Evolutionary conservation across 2,329 filamentous ascomycete species (phyloP), one percentile per base, ranked within the genome.

Genomic region (Nectriaceae sp.): DNA sequence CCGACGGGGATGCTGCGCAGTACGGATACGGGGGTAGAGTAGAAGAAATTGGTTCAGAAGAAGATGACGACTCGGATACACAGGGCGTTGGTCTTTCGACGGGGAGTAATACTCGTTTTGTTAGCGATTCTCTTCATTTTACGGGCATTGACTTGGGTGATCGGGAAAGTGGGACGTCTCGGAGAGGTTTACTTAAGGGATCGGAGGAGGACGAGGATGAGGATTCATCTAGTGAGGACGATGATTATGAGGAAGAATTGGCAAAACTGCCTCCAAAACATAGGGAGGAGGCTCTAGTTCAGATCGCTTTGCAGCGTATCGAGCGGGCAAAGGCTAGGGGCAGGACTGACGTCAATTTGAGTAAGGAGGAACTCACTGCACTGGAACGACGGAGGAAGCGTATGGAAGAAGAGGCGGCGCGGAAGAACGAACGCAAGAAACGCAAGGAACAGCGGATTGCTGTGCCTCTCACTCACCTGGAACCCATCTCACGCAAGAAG

Each of bases 241-340:
- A 65, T 55, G 70, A 64, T 44, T 71, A 67, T 53, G 65, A 77
- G 44, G 73, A 78, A 42, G 77, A 77, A 46, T 74, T 78, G 74
- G 79, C 80, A 53, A 76, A 83, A 53, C 62, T 83, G 54, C 76
- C 79, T 49, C 75, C 80, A 56, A 75, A 75, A 60, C 84, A 89
- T 49, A 81, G 81, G 59, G 90, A 96, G 65, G 87, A 93, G 58
- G 78, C 80, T 54, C 70, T 96, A 59, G 83, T 94, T 55, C 86
- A 91, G 56, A 83, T 83, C 55, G 92, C 92, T 35, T 73, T 95
- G 68, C 84, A 85, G 60, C 87, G 90, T 57, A 95, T 97, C 64
- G 83, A 85, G 55, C 82, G 84, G 56, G 90, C 92, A 15, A 85
- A 89, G 65, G 82, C 83, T 54, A 84, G 84, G 62, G 91, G 91